These are phyloP conservation scores for Mycosphaerella sp. DNA, from an alignment of 2,329 filamentous ascomycete genomes.

Conservation along the genomic window DNA sequence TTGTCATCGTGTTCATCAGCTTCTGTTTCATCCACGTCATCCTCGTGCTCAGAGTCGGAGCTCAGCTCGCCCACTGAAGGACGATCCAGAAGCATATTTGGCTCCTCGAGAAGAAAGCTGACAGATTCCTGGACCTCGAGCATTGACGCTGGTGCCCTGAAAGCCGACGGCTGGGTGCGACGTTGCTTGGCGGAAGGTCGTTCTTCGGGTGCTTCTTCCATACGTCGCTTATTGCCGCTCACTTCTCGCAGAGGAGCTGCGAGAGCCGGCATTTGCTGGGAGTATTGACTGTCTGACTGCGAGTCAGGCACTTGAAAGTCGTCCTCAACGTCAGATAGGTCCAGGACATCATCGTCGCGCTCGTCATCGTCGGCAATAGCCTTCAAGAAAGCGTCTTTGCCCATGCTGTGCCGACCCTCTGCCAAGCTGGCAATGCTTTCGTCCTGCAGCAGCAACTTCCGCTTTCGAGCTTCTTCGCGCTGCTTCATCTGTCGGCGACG, in stretches of 20 bases:
- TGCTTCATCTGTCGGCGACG: slow-evolving; percentile 73
- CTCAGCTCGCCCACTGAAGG: slow-evolving; percentile 50
- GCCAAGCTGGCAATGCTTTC: slow-evolving; percentile 81
- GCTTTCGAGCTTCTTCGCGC: slow-evolving; percentile 84
- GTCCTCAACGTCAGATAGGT: slow-evolving; percentile 59
- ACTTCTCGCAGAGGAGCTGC: slow-evolving; percentile 24
- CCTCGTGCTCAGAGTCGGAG: slow-evolving; percentile 40
- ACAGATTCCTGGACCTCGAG: slow-evolving; percentile 78
- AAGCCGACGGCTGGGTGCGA: slow-evolving; percentile 35
- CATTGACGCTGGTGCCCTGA: slow-evolving; percentile 63
- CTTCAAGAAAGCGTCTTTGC: slow-evolving; percentile 77
- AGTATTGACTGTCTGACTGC: slow-evolving; percentile 25
- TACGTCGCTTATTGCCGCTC: slow-evolving; percentile 29
- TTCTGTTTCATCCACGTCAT: slow-evolving; percentile 42
- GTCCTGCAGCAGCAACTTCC: slow-evolving; percentile 78
- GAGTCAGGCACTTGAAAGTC: slow-evolving; percentile 37
- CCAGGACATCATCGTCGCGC: slow-evolving; percentile 57
- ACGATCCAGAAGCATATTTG: slow-evolving; percentile 29
- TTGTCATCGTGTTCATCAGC: slow-evolving; percentile 47
- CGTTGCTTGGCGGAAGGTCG: slow-evolving; percentile 36
- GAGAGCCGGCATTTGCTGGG: slow-evolving; percentile 16
- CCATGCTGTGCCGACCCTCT: slow-evolving; percentile 49
- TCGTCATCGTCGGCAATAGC: slow-evolving; percentile 70
- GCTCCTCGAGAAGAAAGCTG: slow-evolving; percentile 71
- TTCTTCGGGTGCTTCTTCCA: slow-evolving; percentile 30